Percentiles rank a stretch among this genome's conserved stretches.
Evolutionary conservation across 2,329 filamentous ascomycete species (phyloP).

Genomic region (Colletotrichum sp.): DNA sequence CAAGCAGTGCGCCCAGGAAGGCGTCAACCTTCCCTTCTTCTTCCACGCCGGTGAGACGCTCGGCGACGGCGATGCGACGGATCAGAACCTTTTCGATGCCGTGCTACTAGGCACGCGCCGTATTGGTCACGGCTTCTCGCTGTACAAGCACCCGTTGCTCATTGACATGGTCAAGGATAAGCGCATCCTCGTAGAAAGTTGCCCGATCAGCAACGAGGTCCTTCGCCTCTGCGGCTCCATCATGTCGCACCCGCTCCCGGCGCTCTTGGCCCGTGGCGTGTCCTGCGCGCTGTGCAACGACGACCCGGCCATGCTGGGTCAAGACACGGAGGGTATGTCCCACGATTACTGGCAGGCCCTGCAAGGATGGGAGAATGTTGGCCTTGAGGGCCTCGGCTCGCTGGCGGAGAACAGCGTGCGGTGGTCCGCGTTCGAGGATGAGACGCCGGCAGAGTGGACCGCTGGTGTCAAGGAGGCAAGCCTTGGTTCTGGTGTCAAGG

Average conservation of each 20-base stretch:
- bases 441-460: conserved; percentile 69
- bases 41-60: conserved; percentile 86
- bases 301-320: conserved; percentile 79
- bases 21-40: conserved; percentile 82
- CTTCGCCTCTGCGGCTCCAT: conserved; percentile 74
- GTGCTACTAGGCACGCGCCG: conserved; percentile 79
- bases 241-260: conserved; percentile 75
- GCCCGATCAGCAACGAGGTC: conserved; percentile 83
- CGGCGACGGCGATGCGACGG: conserved; percentile 41
- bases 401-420: conserved; percentile 85
- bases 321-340: conserved; percentile 76
- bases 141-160: conserved; percentile 84
- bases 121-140: conserved; percentile 81
- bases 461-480: conserved; percentile 73
- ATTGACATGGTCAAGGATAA: conserved; percentile 83
- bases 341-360: conserved; percentile 89
- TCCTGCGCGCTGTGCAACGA: conserved; percentile 80
- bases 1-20: conserved; percentile 74
- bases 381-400: conserved; percentile 77
- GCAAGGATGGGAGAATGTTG: conserved; percentile 84
- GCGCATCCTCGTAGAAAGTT: conserved; percentile 80
- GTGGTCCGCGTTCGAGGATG: conserved; percentile 83
- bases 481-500: conserved; percentile 70
- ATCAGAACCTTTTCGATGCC: conserved; percentile 76
- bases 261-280: conserved; percentile 78